Conservation (phyloP, 2,329 filamentous ascomycete species). For the Ophiostoma perfectum region DNA sequence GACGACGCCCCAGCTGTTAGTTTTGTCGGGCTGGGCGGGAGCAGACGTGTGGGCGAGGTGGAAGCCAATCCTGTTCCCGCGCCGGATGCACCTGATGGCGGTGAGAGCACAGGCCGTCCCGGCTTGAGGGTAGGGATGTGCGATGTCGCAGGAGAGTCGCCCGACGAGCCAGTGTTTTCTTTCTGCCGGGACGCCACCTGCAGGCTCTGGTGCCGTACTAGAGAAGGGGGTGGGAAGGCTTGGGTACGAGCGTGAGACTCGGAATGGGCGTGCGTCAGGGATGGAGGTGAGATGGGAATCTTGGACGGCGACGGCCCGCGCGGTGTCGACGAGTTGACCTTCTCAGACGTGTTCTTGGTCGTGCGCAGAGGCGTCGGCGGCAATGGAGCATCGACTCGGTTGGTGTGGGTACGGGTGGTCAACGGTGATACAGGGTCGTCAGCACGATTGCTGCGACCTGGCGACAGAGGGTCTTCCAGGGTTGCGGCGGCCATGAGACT, state of each 20-base stretch:
- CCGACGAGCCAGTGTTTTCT: slow-evolving; percentile 22
- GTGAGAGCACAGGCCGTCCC: slow-evolving; percentile 26
- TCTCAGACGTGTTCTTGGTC: slow-evolving; percentile 51
- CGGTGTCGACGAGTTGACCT: slow-evolving; percentile 48
- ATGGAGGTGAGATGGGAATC: slow-evolving; percentile 48
- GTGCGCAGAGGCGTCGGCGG: slow-evolving; percentile 41
- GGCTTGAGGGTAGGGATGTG: slow-evolving; percentile 48
- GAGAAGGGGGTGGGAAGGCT: background rate
- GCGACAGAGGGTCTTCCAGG: slow-evolving; percentile 37
- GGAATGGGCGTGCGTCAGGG: slow-evolving; percentile 30
- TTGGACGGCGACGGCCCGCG: slow-evolving; percentile 42
- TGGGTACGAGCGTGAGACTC: background rate
- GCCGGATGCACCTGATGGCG: background rate
- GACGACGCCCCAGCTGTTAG: background rate
- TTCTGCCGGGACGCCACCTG: slow-evolving; percentile 39
- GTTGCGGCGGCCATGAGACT: slow-evolving; percentile 57
- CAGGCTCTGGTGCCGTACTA: slow-evolving; percentile 25
- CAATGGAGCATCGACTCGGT: slow-evolving; percentile 20
- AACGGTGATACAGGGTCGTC: too few species aligned
- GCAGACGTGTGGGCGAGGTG: slow-evolving; percentile 27
- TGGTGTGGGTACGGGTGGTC: slow-evolving; percentile 14
- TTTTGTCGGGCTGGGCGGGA: slow-evolving; percentile 38
- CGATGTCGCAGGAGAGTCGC: slow-evolving; percentile 30
- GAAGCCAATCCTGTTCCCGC: slow-evolving; percentile 26
- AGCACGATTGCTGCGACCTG: background rate